Evolutionary conservation across 1,284 basidiomycete genomes (phyloP).

Genomic region (Leccinum huronense): DNA sequence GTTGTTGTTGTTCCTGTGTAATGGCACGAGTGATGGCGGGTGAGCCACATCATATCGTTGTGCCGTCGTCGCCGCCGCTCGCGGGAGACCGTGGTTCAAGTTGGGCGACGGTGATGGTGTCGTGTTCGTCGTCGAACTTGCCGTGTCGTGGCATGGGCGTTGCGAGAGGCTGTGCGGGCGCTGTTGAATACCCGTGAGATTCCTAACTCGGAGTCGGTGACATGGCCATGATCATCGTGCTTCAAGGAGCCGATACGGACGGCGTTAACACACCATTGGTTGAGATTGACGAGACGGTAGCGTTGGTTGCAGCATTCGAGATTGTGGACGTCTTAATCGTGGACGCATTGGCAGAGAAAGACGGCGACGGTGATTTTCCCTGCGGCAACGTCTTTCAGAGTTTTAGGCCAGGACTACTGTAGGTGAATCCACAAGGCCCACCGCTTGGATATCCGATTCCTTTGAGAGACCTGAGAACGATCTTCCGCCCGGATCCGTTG

Average conservation of each 20-base stretch:
- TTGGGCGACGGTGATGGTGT: too few relatives aligned
- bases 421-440: slow-evolving; percentile 40
- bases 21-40: too few relatives aligned
- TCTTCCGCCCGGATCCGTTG: slow-evolving; percentile 41
- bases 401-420: slow-evolving; percentile 50
- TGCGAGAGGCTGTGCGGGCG: too few relatives aligned
- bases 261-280: slow-evolving; percentile 54
- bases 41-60: too few relatives aligned
- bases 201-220: slow-evolving; percentile 40
- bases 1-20: too few relatives aligned
- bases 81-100: too few relatives aligned
- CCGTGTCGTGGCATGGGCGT: too few relatives aligned
- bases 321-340: slow-evolving; percentile 41
- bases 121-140: too few relatives aligned
- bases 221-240: slow-evolving; percentile 35
- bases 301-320: slow-evolving; percentile 48
- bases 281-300: slow-evolving; percentile 47
- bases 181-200: too few relatives aligned
- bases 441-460: slow-evolving; percentile 43
- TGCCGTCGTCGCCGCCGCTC: too few relatives aligned
- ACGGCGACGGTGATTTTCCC: slow-evolving; percentile 63
- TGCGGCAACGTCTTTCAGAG: slow-evolving; percentile 65
- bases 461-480: slow-evolving; percentile 61
- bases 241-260: slow-evolving; percentile 49
- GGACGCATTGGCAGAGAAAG: slow-evolving; percentile 46